Conservation (phyloP, 306 rosid species). For the Dryas drummondii region DNA sequence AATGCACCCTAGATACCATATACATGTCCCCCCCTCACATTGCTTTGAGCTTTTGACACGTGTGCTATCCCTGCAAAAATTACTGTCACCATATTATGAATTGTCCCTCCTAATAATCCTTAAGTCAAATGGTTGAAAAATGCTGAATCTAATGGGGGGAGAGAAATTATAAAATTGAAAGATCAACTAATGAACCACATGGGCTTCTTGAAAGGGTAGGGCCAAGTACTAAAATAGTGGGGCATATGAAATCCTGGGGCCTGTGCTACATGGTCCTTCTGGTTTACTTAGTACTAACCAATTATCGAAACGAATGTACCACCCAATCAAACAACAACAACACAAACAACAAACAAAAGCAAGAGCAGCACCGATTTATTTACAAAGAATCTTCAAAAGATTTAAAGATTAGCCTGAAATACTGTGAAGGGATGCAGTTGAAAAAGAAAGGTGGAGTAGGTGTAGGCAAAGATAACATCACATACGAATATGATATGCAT, state of each 20-base stretch:
- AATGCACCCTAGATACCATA: constrained; percentile 2
- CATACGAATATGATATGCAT: background rate
- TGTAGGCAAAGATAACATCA: background rate
- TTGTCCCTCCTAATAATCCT: background rate
- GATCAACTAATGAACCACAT: background rate
- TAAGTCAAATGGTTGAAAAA: background rate
- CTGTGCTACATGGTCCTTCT: constrained; percentile 24
- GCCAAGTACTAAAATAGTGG: background rate
- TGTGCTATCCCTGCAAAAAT: background rate
- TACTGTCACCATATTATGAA: background rate
- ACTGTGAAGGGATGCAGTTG: constrained; percentile 9
- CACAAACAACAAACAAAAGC: constrained; percentile 19
- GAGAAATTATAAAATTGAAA: background rate
- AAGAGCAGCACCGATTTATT: constrained; percentile 14
- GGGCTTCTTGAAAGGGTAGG: background rate
- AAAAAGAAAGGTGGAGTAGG: constrained; percentile 12
- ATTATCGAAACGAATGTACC: constrained; percentile 21
- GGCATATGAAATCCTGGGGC: background rate
- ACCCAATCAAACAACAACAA: constrained; percentile 39
- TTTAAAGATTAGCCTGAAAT: constrained; percentile 18
- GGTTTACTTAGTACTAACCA: constrained; percentile 16
- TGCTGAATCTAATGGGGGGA: background rate
- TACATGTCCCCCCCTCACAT: background rate
- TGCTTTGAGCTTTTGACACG: constrained; percentile 6
- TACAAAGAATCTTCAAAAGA: constrained; percentile 34